These are phyloP conservation scores for Metschnikowia colocasiae DNA, from an alignment of 805 yeast species.

Conservation along the genomic window DNA sequence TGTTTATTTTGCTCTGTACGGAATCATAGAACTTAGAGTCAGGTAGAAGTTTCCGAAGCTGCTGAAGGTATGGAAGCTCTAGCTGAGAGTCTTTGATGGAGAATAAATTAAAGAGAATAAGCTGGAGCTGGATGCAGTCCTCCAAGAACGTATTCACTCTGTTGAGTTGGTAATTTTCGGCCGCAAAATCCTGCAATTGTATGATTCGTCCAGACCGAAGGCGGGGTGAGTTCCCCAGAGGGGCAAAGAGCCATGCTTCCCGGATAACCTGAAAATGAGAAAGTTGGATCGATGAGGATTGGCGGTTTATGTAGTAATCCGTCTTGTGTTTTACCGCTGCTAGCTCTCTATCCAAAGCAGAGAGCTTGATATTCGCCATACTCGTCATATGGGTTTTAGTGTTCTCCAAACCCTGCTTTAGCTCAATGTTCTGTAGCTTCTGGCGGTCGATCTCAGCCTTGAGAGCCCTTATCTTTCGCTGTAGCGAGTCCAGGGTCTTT, in stretches of 20 bases:
- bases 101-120: conserved; percentile 16
- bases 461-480: conserved; percentile 1
- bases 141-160: conserved; percentile 24
- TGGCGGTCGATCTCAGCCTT: conserved; percentile 1
- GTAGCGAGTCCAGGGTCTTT: conserved; percentile 6
- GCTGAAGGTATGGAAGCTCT: conserved; percentile 20
- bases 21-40: conserved; percentile 24
- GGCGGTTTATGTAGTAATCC: conserved; percentile 23
- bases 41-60: conserved; percentile 22
- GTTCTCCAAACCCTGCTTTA: not conserved
- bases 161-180: conserved; percentile 19
- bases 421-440: not conserved
- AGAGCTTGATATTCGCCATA: conserved; percentile 8
- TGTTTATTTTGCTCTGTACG: conserved; percentile 32
- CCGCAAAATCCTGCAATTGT: not conserved
- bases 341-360: conserved; percentile 7
- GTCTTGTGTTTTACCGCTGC: conserved; percentile 10
- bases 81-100: conserved; percentile 6
- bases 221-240: not conserved
- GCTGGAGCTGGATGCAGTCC: conserved; percentile 19
- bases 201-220: not conserved
- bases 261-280: conserved; percentile 24
- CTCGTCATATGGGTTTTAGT: conserved; percentile 1
- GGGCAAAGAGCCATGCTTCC: conserved; percentile 17
- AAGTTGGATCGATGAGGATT: conserved; percentile 23